Base-by-base conservation (phyloP, 805 yeast species). In the Yarrowia divulgata region DNA sequence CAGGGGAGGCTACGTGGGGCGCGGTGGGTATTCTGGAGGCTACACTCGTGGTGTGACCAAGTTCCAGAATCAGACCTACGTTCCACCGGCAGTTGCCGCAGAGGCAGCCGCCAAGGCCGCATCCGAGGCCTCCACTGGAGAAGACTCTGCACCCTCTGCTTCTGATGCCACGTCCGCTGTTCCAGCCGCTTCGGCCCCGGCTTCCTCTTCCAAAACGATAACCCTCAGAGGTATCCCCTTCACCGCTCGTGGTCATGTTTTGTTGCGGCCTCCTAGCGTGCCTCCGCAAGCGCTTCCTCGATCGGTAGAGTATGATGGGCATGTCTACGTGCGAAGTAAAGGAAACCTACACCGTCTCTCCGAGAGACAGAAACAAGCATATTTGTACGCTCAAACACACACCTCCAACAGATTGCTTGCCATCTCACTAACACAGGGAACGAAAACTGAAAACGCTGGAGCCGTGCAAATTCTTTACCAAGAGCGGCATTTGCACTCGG, bases 331-430 rank as follows among this genome's bases (percentile, higher is more conserved):
- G 37, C 68, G 68, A 18, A 48, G 68, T 18, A 48, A 63, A 29
- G 68, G 68, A 48, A 63, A 63, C 14, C 57, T 63, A 8, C 68
- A 63, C 9, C 57, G 68, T 19, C 57, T 63, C 34, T 63, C 68
- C 2, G 68, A 63, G n/a, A 49, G 48, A 49, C 68, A 60, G 34
- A 60, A 45, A 19, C 66, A 60, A 45, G 66, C 66, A 60, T 60
- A 60, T 8, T 60, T 60, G 66, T 60, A 60, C 66, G 66, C 42
- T 18, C 66, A 8, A 49, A 49, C 54, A 23, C 62, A n/a, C n/a
- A n/a, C n/a, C n/a, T n/a, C n/a, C n/a, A 29, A 23, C 49, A n/a
- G 13, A n/a, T 5, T 16, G 37, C 39, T 18, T 60, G 18, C 32
- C 18, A n/a, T 19, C 14, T 8, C n/a, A 18, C 66, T 60, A 60